Conservation (phyloP, 2,329 filamentous ascomycete species). For the Colletotrichum sp. region DNA sequence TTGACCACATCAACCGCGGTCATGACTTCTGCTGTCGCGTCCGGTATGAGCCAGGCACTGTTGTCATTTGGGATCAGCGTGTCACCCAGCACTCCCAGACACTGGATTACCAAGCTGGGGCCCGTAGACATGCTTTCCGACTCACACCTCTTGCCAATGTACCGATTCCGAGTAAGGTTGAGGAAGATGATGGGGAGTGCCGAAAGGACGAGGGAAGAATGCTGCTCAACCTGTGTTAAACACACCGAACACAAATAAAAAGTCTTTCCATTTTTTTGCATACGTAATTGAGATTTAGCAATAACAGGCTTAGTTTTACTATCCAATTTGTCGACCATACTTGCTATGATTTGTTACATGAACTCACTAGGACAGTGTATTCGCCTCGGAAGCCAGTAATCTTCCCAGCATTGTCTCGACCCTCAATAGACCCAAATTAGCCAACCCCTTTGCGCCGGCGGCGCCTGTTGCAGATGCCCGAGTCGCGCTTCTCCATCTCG, state of each 20-base stretch:
- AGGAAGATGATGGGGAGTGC: background rate
- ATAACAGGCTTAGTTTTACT: too few species aligned
- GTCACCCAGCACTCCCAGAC: background rate
- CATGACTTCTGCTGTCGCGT: background rate
- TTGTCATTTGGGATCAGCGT: background rate
- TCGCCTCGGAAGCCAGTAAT: background rate
- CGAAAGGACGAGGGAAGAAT: background rate
- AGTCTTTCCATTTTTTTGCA: background rate
- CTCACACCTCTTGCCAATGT: background rate
- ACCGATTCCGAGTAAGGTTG: background rate
- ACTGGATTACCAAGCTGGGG: background rate
- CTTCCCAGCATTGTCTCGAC: background rate
- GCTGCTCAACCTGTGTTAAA: background rate
- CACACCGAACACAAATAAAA: accelerated
- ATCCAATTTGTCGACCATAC: too few species aligned
- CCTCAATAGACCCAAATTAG: background rate
- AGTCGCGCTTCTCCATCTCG: background rate
- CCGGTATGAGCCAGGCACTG: background rate
- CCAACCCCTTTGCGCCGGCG: background rate
- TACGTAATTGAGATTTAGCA: too few species aligned
- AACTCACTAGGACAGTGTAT: background rate
- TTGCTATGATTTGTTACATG: background rate
- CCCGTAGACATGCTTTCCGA: background rate
- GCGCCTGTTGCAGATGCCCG: background rate
- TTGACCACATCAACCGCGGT: background rate